These are phyloP conservation scores for Parafenestella ontariensis DNA, from an alignment of 2,329 filamentous ascomycete genomes.

Conservation along the genomic window DNA sequence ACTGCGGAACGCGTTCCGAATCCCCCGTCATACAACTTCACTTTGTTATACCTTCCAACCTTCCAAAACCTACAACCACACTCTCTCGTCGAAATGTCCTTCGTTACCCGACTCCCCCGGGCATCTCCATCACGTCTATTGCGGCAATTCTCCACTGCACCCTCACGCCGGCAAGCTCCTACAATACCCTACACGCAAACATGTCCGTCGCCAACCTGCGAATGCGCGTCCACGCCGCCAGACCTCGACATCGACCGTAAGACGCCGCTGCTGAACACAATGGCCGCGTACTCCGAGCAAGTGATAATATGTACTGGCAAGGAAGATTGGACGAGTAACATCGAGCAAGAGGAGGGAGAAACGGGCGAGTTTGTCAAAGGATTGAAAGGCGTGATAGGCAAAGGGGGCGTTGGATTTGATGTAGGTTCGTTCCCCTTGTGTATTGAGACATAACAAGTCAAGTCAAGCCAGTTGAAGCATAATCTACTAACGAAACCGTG, in stretches of 20 bases:
- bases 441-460: not conserved
- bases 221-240: slow-evolving; percentile 70
- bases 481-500: not conserved
- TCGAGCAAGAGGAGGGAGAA: slow-evolving; percentile 76
- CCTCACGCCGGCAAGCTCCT: slow-evolving; percentile 7
- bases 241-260: slow-evolving; percentile 77
- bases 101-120: not conserved
- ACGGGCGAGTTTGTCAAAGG: slow-evolving; percentile 67
- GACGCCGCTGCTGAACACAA: slow-evolving; percentile 74
- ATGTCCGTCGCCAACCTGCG: slow-evolving; percentile 80
- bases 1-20: slow-evolving; percentile 5
- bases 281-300: slow-evolving; percentile 80
- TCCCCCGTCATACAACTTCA: not conserved
- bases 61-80: not conserved
- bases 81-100: slow-evolving; percentile 1
- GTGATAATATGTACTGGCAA: slow-evolving; percentile 83
- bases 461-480: not conserved
- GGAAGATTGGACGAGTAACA: slow-evolving; percentile 80
- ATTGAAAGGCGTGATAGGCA: slow-evolving; percentile 64
- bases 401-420: slow-evolving; percentile 54
- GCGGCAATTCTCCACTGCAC: slow-evolving; percentile 11
- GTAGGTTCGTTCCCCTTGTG: slow-evolving; percentile 48
- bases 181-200: slow-evolving; percentile 33
- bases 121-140: not conserved
- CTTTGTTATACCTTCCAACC: not conserved